phyloP scores from a whole-genome alignment of 805 yeast species.

The Zygoascus bituminiphila region DNA sequence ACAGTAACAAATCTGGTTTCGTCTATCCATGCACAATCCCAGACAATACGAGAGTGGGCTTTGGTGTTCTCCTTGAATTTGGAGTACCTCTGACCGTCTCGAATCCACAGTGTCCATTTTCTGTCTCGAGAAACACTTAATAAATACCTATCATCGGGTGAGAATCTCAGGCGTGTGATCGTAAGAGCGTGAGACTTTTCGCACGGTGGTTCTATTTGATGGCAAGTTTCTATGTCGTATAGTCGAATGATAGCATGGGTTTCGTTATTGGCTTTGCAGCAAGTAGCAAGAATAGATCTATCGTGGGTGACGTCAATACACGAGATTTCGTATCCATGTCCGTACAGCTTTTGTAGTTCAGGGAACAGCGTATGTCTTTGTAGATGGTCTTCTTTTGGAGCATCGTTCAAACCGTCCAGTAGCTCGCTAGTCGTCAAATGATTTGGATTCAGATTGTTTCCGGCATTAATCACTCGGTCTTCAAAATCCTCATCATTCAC shows the following conservation, averaged over 20 bases:
- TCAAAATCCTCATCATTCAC: conserved; percentile 38
- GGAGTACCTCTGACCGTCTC: conserved; percentile 26
- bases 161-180: conserved; percentile 72
- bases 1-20: conserved; percentile 56
- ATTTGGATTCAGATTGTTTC: conserved; percentile 19
- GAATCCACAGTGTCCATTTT: conserved; percentile 66
- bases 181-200: conserved; percentile 68
- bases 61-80: conserved; percentile 35
- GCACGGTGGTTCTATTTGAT: conserved; percentile 49
- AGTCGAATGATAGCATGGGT: conserved; percentile 81
- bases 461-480: conserved; percentile 22
- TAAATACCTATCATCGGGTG: conserved; percentile 55
- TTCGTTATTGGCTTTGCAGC: conserved; percentile 81
- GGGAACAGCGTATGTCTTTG: conserved; percentile 94
- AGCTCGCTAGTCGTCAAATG: conserved; percentile 9
- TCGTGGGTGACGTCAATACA: conserved; percentile 65
- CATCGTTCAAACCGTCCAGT: conserved; percentile 34
- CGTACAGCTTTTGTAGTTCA: conserved; percentile 87
- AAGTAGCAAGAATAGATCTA: conserved; percentile 62
- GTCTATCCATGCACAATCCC: conserved; percentile 89
- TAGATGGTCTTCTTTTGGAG: conserved; percentile 85
- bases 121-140: conserved; percentile 86
- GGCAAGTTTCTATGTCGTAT: conserved; percentile 54
- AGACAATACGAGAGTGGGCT: conserved; percentile 85
- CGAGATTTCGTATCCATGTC: conserved; percentile 93